Evolutionary conservation across 2,329 filamentous ascomycete species (phyloP).

Genomic region (Colletotrichum destructivum): DNA sequence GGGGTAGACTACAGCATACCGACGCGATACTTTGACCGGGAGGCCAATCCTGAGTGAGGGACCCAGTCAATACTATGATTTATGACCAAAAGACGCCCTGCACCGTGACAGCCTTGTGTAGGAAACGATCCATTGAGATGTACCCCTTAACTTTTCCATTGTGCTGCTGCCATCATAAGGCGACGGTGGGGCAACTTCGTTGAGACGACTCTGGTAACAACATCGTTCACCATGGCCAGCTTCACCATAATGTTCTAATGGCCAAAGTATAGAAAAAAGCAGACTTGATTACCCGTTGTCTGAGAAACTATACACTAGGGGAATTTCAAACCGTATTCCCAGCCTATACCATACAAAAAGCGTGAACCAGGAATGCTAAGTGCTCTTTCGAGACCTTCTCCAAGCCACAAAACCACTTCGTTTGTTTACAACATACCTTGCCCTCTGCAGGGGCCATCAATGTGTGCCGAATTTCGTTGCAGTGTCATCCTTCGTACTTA

Average conservation of each 20-base stretch:
- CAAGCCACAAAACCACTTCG: constrained; percentile 29
- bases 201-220: not conserved
- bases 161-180: not conserved
- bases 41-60: not conserved
- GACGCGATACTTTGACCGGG: not conserved
- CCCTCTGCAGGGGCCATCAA: constrained; percentile 3
- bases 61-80: not conserved
- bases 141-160: no score
- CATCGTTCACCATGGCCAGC: not conserved
- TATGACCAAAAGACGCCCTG: constrained; percentile 1
- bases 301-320: constrained; percentile 32
- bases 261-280: not conserved
- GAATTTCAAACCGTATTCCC: constrained; percentile 23
- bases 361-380: constrained; percentile 14
- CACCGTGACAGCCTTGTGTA: not conserved
- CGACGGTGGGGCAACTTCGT: not conserved
- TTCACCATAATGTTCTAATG: not conserved
- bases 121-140: not conserved
- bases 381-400: constrained; percentile 25
- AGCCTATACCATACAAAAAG: constrained; percentile 39
- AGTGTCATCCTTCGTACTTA: not conserved
- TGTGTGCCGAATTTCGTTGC: constrained; percentile 13
- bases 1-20: not conserved
- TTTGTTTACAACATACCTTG: constrained; percentile 28
- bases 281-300: constrained; percentile 6